phyloP scores from a whole-genome alignment of 306 rosid species.

The Dalbergia oliveri region DNA sequence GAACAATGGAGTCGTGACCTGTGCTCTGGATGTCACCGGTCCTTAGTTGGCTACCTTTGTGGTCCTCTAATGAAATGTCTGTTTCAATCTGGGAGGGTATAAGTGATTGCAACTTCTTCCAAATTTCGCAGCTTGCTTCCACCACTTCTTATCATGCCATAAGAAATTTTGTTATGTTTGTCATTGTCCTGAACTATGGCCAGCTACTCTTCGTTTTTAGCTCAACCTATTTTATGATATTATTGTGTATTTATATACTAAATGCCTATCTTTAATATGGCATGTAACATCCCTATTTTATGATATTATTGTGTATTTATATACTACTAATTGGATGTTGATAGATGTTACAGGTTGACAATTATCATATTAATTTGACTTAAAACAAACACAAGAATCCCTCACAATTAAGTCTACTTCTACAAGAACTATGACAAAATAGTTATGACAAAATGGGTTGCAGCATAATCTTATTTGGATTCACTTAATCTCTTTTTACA shows the following conservation, averaged over 20 bases:
- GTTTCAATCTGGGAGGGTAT: slow-evolving; percentile 51
- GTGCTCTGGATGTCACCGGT: slow-evolving; percentile 29
- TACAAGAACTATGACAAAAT: slow-evolving; percentile 5
- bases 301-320: too few species aligned
- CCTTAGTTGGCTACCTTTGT: slow-evolving; percentile 26
- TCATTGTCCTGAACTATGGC: slow-evolving; percentile 20
- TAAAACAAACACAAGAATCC: slow-evolving; percentile 17
- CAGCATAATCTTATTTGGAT: slow-evolving; percentile 27
- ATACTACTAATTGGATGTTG: slow-evolving; percentile 27
- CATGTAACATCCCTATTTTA: slow-evolving; percentile 1
- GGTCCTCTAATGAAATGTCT: slow-evolving; percentile 54
- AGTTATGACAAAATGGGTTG: slow-evolving; percentile 1
- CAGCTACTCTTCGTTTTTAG: neutral
- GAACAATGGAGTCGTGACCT: slow-evolving; percentile 48
- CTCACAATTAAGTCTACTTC: slow-evolving; percentile 35
- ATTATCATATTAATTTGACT: slow-evolving; percentile 2
- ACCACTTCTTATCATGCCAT: slow-evolving; percentile 38
- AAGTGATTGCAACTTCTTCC: slow-evolving; percentile 29
- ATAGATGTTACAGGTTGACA: slow-evolving; percentile 12
- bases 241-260: neutral
- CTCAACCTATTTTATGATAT: neutral
- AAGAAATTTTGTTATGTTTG: slow-evolving; percentile 6
- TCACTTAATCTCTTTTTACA: neutral
- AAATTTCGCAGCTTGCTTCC: slow-evolving; percentile 22
- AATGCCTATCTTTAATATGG: neutral